These are phyloP conservation scores for Epichloe aotearoae DNA, from an alignment of 2,329 filamentous ascomycete genomes.

Conservation along the genomic window DNA sequence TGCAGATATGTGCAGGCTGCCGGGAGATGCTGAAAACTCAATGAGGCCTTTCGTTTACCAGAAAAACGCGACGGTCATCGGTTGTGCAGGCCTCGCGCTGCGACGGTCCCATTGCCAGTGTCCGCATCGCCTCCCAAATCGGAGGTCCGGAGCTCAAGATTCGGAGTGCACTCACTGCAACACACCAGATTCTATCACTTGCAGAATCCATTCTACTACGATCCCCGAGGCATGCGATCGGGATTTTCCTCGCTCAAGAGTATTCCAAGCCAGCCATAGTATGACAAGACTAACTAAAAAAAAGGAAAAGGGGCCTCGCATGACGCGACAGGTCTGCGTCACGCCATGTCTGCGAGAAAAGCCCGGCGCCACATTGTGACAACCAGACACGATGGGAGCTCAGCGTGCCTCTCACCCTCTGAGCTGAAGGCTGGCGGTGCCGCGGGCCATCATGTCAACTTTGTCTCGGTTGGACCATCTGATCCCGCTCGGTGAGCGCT, in stretches of 20 bases:
- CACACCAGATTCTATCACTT: not conserved
- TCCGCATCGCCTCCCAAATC: not conserved
- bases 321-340: not conserved
- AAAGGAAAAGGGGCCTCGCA: not conserved
- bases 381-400: too few relatives aligned
- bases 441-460: not conserved
- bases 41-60: too few relatives aligned
- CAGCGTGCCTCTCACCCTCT: not conserved
- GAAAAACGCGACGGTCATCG: too few relatives aligned
- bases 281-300: not conserved
- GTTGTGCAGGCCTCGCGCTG: too few relatives aligned
- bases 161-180: not conserved
- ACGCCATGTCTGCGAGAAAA: not conserved
- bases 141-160: not conserved
- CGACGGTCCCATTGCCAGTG: too few relatives aligned
- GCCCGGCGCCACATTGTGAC: not conserved
- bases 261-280: not conserved
- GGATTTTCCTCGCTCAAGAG: not conserved
- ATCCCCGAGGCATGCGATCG: too few relatives aligned
- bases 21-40: not conserved
- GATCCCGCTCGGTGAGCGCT: too few relatives aligned
- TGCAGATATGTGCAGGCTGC: not conserved
- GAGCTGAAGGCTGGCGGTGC: not conserved
- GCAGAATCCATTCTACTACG: too few relatives aligned
- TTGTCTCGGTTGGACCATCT: not conserved